Base-by-base conservation (phyloP, 257 asterid genomes). In the Asclepias syriaca region DNA sequence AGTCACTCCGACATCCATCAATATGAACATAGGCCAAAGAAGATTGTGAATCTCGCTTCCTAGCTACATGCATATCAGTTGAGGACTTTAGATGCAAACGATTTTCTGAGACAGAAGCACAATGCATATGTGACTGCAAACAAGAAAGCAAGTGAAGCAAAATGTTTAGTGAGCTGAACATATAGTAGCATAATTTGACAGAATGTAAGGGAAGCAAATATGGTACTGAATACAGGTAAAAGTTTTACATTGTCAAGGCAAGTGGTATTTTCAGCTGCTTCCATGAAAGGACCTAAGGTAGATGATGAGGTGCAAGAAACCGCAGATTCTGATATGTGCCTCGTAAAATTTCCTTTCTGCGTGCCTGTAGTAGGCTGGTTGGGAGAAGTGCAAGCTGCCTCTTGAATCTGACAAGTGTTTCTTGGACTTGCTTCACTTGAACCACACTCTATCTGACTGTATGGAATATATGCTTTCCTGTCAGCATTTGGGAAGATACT, bases 381-480 rank as follows among this genome's bases (percentile, higher is more conserved):
- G 59, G 63, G 27, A 71, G 75, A 71, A 39, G 43, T 54, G 65
- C 66, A n/a, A 19, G 58, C 29, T 49, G 74, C 70, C 27, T 50
- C 79, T 54, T 40, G 37, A 27, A 43, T 27, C 60, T 11, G 80
- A 70, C 45, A 19, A 43, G 45, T 56, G 51, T 27, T 24, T 37
- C 66, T 50, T 43, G 67, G 59, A 67, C 34, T 32, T 40, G 43
- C 84, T 72, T 75, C 74, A 22, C 74, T 69, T 55, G 68, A 65
- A 48, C 65, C 84, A 37, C 72, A 77, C 19, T 82, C 77, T 71
- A 80, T 78, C 66, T 85, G 81, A 66, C 88, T 81, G 74, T 89
- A 93, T 50, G 96, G 96, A 70, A 77, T 3, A 78, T 94, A 91
- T 59, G 81, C 84, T 51, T 85, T 89, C 71, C 68, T 73, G 72